Base-by-base conservation (phyloP, 495 filamentous ascomycete species). In the Xylaria telfairii region DNA sequence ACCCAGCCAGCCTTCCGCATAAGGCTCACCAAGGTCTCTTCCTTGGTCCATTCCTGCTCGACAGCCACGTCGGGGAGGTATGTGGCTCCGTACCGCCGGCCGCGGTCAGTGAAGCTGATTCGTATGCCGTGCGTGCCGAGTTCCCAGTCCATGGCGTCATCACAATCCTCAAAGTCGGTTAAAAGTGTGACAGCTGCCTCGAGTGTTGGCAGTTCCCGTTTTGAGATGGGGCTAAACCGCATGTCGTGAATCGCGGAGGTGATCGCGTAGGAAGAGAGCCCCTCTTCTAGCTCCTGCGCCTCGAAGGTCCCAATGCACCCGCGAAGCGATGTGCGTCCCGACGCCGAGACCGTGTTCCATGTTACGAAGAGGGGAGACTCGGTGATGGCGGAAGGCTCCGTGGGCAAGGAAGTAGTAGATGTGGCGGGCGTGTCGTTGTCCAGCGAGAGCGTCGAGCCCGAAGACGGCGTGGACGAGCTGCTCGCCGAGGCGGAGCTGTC, bases 241-340 rank as follows among this genome's bases (percentile, higher is more conserved):
- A 85, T 89, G 80, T 99, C 96, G 62, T 96, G 89, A 68, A 97
- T 90, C 1, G 95, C 95, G 85, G 94, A 93, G 67, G 92, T 97
- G 59, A 97, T 83, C 54, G 96, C 92, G 81, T 98, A 98, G 53
- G 85, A 89, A 44, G 87, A 85, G 37, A 99, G 83, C 2, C 94
- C 96, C 4, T 85, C 75, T 28, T 88, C 84, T 10, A 99, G 87
- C 30, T 90, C 86, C 75, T 94, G 92, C 6, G 89, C 78, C 69
- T 96, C 94, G 77, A 98, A 98, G 0, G 96, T 99, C 72, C 96
- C 96, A 75, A 99, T 99, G 85, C 96, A 99, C 39, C 96, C 96
- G 57, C 96, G 92, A 19, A 99, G 86, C 42, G 86, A 88, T 73
- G 89, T 90, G 72, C 74, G 65, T 19, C 87, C 88, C 68, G 86